Percentiles rank a stretch among this genome's conserved stretches.
Evolutionary conservation across 2,329 filamentous ascomycete species (phyloP).

Genomic region (Beauveria sp.): DNA sequence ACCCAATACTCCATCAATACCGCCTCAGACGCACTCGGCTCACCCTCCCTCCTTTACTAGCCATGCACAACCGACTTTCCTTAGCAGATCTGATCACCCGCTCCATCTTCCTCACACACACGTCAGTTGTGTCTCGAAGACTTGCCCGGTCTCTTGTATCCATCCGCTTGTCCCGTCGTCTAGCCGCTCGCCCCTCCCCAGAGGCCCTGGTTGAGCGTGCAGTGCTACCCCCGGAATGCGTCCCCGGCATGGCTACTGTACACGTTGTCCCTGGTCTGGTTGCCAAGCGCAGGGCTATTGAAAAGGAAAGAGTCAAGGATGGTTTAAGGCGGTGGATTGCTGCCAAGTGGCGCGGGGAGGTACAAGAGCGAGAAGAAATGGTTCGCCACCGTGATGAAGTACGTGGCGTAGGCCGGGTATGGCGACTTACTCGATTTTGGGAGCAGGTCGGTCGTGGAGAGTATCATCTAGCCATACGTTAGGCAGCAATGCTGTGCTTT

Average conservation of each 20-base stretch:
- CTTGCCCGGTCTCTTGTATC: conserved; percentile 57
- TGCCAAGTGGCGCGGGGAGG: conserved; percentile 46
- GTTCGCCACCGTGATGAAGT: conserved; percentile 41
- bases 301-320: conserved; percentile 62
- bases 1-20: conserved; percentile 57
- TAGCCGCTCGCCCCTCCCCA: conserved; percentile 52
- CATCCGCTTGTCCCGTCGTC: conserved; percentile 55
- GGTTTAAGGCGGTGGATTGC: conserved; percentile 58
- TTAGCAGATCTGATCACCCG: conserved; percentile 54
- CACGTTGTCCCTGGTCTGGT: conserved; percentile 53
- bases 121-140: conserved; percentile 54
- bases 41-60: conserved; percentile 47
- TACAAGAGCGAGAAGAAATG: conserved; percentile 40
- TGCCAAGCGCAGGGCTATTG: conserved; percentile 54
- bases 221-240: conserved; percentile 61
- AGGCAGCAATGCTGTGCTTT: conserved; percentile 4
- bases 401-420: conserved; percentile 48
- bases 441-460: conserved; percentile 47
- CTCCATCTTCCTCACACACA: conserved; percentile 60
- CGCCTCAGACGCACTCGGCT: conserved; percentile 51
- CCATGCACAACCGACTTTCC: conserved; percentile 49
- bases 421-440: conserved; percentile 58
- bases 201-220: conserved; percentile 54
- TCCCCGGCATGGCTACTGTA: conserved; percentile 34
- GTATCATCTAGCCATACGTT: conserved; percentile 10